A percentile compares a stretch with the other conserved stretches of the same genome.
Evolutionary conservation across 2,329 filamentous ascomycete species (phyloP).

Genomic region (Paracorniculantispora psalliotae): DNA sequence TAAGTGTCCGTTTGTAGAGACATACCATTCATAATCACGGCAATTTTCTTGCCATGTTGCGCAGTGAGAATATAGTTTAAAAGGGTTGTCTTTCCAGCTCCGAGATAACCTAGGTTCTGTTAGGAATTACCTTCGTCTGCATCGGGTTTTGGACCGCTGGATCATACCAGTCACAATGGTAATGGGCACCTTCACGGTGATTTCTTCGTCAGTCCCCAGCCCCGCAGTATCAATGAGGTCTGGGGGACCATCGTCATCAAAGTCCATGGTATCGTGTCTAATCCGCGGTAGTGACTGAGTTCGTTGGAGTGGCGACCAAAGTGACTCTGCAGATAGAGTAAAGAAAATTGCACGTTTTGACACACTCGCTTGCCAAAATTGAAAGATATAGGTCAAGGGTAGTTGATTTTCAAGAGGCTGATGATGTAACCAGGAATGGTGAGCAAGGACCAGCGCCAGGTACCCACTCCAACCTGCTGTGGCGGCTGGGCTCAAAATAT

Average conservation of each 20-base stretch:
- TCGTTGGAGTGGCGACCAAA: too few relatives aligned
- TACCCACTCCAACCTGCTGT: constrained; percentile 4
- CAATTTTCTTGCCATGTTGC: constrained; percentile 95
- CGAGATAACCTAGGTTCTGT: constrained; percentile 70
- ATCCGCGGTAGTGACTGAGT: too few relatives aligned
- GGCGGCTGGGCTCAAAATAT: not conserved
- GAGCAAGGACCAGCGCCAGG: constrained; percentile 13
- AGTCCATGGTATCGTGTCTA: constrained; percentile 46
- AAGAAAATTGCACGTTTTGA: not conserved
- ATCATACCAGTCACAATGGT: constrained; percentile 72
- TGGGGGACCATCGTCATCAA: constrained; percentile 63
- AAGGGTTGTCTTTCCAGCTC: constrained; percentile 90
- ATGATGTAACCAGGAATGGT: constrained; percentile 6
- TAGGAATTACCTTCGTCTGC: not conserved
- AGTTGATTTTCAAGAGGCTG: not conserved
- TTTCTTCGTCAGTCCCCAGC: constrained; percentile 35
- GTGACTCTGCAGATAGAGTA: not conserved
- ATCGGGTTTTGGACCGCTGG: not conserved
- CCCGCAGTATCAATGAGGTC: constrained; percentile 50
- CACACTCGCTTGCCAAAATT: not conserved
- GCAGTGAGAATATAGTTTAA: constrained; percentile 95
- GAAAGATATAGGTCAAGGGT: constrained; percentile 4
- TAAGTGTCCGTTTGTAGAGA: not conserved
- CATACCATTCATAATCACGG: constrained; percentile 87
- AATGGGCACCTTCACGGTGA: constrained; percentile 67